phyloP scores from a whole-genome alignment of 2,329 filamentous ascomycete species.

The Alternaria sp. region DNA sequence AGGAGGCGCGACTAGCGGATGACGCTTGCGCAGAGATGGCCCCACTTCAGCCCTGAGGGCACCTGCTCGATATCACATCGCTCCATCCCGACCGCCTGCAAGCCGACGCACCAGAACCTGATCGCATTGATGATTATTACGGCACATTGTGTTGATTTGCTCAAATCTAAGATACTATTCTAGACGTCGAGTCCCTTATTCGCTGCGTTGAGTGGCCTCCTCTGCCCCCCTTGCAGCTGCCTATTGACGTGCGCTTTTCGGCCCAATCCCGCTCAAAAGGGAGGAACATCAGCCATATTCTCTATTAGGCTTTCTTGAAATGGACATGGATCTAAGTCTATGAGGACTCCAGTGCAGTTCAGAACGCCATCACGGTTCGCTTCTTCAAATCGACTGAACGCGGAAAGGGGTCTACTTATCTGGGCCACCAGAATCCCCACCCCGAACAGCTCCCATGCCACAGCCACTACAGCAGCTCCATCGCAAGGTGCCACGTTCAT shows the following conservation, averaged over 20 bases:
- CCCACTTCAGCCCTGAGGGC: not conserved
- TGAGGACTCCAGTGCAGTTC: not conserved
- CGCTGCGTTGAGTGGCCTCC: not conserved
- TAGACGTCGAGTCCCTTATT: not conserved
- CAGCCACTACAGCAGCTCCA: rapidly evolving
- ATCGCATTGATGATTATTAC: not conserved
- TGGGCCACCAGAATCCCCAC: not conserved
- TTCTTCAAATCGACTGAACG: not conserved
- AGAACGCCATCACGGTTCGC: not conserved
- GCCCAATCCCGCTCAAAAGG: not conserved
- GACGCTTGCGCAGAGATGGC: not conserved
- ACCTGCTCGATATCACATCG: not conserved
- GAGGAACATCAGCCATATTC: not conserved
- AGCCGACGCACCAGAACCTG: not conserved
- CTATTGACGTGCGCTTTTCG: not conserved
- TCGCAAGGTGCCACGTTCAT: not conserved
- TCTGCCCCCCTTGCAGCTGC: not conserved
- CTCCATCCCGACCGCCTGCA: not conserved
- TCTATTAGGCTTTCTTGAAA: not conserved
- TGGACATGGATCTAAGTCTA: not conserved
- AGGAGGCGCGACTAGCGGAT: not conserved
- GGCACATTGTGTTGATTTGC: not conserved
- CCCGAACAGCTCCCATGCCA: not conserved
- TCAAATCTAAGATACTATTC: too few species aligned
- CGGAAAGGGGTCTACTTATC: not conserved